phyloP scores from a whole-genome alignment of 1,139 yeast genomes.

The Debaryomyces sp. region DNA sequence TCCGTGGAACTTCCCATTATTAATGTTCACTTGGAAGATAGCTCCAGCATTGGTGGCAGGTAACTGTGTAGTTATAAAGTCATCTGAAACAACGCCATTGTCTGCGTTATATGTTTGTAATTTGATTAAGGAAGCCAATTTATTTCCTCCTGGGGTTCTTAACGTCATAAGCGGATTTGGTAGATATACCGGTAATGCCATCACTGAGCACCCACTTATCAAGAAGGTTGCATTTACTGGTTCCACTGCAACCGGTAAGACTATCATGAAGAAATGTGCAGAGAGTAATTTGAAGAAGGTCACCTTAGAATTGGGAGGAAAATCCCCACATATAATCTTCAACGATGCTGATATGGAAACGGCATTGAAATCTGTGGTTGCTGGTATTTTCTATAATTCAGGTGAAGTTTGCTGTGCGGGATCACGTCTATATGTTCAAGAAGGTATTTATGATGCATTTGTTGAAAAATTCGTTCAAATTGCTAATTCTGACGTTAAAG shows the following conservation, averaged over 20 bases:
- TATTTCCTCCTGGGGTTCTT: conserved; percentile 36
- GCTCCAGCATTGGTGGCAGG: conserved; percentile 40
- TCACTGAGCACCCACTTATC: conserved; percentile 33
- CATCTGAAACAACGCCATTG: conserved; percentile 39
- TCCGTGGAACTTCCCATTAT: conserved; percentile 43
- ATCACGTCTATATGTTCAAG: conserved; percentile 72
- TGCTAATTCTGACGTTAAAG: conserved; percentile 50
- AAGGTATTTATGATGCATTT: conserved; percentile 63
- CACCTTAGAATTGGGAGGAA: conserved; percentile 39
- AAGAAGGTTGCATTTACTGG: conserved; percentile 42
- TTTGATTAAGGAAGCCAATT: conserved; percentile 31
- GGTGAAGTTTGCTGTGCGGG: conserved; percentile 84
- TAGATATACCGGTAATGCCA: conserved; percentile 33
- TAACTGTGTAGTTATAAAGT: conserved; percentile 36
- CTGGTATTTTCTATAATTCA: conserved; percentile 54
- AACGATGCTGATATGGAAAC: conserved; percentile 29
- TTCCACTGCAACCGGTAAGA: conserved; percentile 39
- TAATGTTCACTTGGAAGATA: conserved; percentile 41
- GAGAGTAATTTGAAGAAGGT: conserved; percentile 35
- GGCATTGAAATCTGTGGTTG: conserved; percentile 23
- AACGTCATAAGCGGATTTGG: conserved; percentile 38
- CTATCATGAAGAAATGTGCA: conserved; percentile 36
- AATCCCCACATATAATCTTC: conserved; percentile 35
- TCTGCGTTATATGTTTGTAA: conserved; percentile 26
- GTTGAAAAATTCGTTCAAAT: conserved; percentile 56